Evolutionary conservation across 768 basidiomycete species (phyloP).

Genomic region (Tricholoma matsutake): DNA sequence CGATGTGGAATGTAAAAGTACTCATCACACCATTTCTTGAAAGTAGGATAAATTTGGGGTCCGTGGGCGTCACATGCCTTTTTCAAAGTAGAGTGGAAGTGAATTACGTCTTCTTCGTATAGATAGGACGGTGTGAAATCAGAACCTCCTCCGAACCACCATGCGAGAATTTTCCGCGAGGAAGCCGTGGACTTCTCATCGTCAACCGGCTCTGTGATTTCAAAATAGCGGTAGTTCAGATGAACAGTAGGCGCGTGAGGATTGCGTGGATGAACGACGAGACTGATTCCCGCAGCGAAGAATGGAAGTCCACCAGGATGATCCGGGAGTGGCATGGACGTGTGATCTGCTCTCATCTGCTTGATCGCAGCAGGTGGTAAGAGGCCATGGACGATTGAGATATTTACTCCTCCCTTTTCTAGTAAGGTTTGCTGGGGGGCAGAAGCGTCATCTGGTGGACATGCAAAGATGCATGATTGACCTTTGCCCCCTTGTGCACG

Average conservation of each 20-base stretch:
- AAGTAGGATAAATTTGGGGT: conserved; percentile 60
- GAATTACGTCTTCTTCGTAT: conserved; percentile 78
- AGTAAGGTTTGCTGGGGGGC: conserved; percentile 48
- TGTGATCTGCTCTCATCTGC: conserved; percentile 94
- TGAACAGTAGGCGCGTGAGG: conserved; percentile 94
- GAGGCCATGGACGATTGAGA: conserved; percentile 84
- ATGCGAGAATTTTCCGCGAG: conserved; percentile 64
- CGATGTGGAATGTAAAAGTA: conserved; percentile 95
- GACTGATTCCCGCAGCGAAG: conserved; percentile 88
- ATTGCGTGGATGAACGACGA: conserved; percentile 93
- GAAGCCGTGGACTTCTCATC: conserved; percentile 27
- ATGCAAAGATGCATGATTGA: conserved; percentile 78
- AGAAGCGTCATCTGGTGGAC: conserved; percentile 35
- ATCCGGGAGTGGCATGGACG: conserved; percentile 65
- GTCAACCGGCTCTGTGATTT: conserved; percentile 59
- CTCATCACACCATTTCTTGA: conserved; percentile 97
- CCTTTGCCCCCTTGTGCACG: conserved; percentile 75
- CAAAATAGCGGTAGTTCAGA: conserved; percentile 97
- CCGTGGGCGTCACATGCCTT: conserved; percentile 74
- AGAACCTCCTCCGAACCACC: conserved; percentile 99
- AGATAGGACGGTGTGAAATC: conserved; percentile 95
- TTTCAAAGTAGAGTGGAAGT: conserved; percentile 84
- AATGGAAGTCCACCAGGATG: conserved; percentile 72
- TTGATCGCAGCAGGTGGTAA: conserved; percentile 88
- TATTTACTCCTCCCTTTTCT: conserved; percentile 96